Base-by-base conservation (phyloP, 1,284 basidiomycete species). In the Vanrija humicola region DNA sequence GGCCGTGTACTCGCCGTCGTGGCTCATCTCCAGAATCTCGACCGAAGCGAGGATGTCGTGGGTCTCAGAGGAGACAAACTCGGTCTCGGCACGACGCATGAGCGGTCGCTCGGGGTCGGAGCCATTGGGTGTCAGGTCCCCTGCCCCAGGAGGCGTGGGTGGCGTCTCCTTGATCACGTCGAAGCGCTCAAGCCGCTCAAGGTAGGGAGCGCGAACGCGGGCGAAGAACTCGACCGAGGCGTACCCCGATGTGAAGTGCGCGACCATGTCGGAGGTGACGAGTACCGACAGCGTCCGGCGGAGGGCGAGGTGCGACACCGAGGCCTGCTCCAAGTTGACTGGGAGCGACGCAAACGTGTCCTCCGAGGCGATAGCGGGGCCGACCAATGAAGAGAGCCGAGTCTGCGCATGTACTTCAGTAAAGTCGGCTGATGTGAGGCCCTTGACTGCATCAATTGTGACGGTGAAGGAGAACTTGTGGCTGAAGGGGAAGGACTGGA, bases 61-160 rank as follows among this genome's bases (percentile, higher is more conserved):
- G 25, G 80, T 79, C 72, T 97, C 89, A 59, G 90, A 85, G 9
- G 85, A 83, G n/a, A 95, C 83, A 64, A 97, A 91, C 66, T 97
- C 92, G 34, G 83, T 90, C 76, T 97, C 92, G 21, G 90, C 89
- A 25, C 90, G 84, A 38, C 90, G 85, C 87, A 90, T 94, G n/a
- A 80, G 79, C 18, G 85, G 85, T 23, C 61, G 64, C 21, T 38
- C 26, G 49, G 14, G 12, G 16, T 44, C 23, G 19, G 40, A n/a
- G 48, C 29, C 10, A 38, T 26, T 39, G 7, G 50, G 44, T 15
- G 43, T 45, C 9, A 26, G 15, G 34, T 34, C 12, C 12, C 34
- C 9, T 34, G 9, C 9, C 9, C 10, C 19, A 34, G 43, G 18
- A 29, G 23, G 29, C 18, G 15, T 1, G 9, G n/a, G 29, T 23